Conservation (phyloP, 1,284 basidiomycete species). For the Cryptococcus sp. region DNA sequence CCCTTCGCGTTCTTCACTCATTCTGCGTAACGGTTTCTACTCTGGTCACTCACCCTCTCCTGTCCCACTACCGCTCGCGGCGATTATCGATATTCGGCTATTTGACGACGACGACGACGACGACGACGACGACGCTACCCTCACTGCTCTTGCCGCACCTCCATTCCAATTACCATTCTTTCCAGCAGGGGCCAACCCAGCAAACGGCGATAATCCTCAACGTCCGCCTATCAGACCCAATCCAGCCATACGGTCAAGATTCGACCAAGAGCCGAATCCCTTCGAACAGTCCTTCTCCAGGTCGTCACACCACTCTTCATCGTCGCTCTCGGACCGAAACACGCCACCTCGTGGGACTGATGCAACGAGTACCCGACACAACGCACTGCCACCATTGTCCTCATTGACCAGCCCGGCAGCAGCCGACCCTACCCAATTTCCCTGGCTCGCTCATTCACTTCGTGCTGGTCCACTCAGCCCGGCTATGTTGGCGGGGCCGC, state of each 20-base stretch:
- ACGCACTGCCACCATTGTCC: conserved; percentile 79
- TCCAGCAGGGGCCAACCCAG: neutral
- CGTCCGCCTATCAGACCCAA: conserved; percentile 45
- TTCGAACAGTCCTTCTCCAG: conserved; percentile 90
- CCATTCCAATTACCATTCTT: conserved; percentile 1
- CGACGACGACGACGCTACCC: neutral
- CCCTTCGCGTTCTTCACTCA: conserved; percentile 6
- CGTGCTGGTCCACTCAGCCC: conserved; percentile 89
- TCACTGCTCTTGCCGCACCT: conserved; percentile 11
- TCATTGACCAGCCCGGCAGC: conserved; percentile 75
- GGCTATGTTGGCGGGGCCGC: conserved; percentile 90
- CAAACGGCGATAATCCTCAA: conserved; percentile 16
- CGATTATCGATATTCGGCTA: conserved; percentile 13
- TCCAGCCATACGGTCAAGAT: conserved; percentile 38
- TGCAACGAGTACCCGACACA: conserved; percentile 47
- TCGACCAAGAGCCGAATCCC: conserved; percentile 83
- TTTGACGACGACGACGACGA: conserved; percentile 9
- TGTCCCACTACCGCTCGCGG: conserved; percentile 14
- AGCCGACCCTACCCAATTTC: conserved; percentile 66
- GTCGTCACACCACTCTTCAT: conserved; percentile 57
- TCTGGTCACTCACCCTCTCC: conserved; percentile 13
- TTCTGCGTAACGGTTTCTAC: conserved; percentile 14
- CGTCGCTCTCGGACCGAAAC: conserved; percentile 53
- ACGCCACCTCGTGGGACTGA: conserved; percentile 55
- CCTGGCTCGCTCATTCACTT: conserved; percentile 71